Evolutionary conservation across 192 early-diverging fungal species (phyloP), one percentile per base, ranked within the genome.

Genomic region (Funneliformis geosporum): DNA sequence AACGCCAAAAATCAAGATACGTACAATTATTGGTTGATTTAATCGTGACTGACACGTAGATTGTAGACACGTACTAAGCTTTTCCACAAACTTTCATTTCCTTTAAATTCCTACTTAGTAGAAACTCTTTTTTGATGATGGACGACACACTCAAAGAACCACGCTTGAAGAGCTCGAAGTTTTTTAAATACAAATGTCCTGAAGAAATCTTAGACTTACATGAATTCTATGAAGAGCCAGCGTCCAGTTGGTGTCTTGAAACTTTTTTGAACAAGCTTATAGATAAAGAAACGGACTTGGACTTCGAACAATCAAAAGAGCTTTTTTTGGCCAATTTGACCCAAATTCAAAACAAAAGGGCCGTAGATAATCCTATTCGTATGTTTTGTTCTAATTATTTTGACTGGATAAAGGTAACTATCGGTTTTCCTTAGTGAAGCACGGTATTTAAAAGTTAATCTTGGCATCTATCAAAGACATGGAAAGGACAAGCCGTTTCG

Each of bases 181-280:
- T 38, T 60, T 73, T 74, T 39, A 28, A 74, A 9, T 74, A 74
- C 33, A 74, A 74, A 60, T 74, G 73, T 74, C 11, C 55, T 28
- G 12, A 55, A 59, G 1, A 21, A 69, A 74, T 60, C 14, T 60
- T 74, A 60, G 73, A 55, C 18, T 60, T 74, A 74, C 55, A 74
- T 59, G 9, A 74, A 55, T 74, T 74, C 27, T 74, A 60, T 33
- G 11, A 60, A 55, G 73, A 74, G n/a, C 33, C 73, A 60, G 73
- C 59, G 1, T 60, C 33, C 23, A 71, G 46, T 12, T 71, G 43
- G 69, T 47, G 43, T 46, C 43, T 71, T 4, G 69, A 71, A 71
- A 27, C 69, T 71, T 71, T 71, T 60, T 12, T 74, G 46, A 74
- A 11, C 9, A 74, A 28, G 55, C 28, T 74, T 28, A 60, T 74